Base-by-base conservation (phyloP, 169 alveolate species). In the Theileria orientalis region DNA sequence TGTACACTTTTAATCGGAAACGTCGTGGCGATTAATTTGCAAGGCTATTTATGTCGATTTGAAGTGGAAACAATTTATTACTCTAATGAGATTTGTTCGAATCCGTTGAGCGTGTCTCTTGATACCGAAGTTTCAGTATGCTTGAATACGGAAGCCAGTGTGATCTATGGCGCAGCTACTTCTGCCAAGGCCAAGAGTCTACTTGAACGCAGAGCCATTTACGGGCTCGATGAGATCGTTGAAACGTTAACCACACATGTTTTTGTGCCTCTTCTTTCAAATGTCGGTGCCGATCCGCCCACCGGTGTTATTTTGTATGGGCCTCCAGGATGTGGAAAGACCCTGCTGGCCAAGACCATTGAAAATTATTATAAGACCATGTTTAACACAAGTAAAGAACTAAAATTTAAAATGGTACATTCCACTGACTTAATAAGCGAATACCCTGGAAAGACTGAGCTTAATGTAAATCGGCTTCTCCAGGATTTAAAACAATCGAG, bases 241-340 rank as follows among this genome's bases (percentile, higher is more conserved):
- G 80, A 74, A n/a, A 51, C 23, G 23, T 56, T 82, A 11, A 73
- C 44, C 32, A 27, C 52, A 21, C 79, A 73, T 51, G 89, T 82
- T 27, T 30, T 82, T 16, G 27, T 46, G 27, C 89, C 89, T 19
- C 56, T 82, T 11, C 66, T 74, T 16, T 73, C 49, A 30, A 82
- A 73, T 6, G 77, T 96, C 54, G 96, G 94, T 25, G 85, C 97
- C 35, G 75, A 76, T 30, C 98, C 99, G 8, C 99, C 99, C 21
- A 87, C 94, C 32, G 99, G 99, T 1, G 94, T 98, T 57, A 89
- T 98, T 59, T 92, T 98, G 41, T 96, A 98, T 90, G 99, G 99
- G 1, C 99, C 99, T 14, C 99, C 99, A 2, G 76, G 89, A 5
- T 74, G 83, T 30, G 89, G 89, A 1, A 82, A 82, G 61, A 73